Percentiles rank a stretch among this genome's conserved stretches.
Conservation (phyloP, 495 filamentous ascomycete genomes). For the Melanomma pulvis-pyrius region DNA sequence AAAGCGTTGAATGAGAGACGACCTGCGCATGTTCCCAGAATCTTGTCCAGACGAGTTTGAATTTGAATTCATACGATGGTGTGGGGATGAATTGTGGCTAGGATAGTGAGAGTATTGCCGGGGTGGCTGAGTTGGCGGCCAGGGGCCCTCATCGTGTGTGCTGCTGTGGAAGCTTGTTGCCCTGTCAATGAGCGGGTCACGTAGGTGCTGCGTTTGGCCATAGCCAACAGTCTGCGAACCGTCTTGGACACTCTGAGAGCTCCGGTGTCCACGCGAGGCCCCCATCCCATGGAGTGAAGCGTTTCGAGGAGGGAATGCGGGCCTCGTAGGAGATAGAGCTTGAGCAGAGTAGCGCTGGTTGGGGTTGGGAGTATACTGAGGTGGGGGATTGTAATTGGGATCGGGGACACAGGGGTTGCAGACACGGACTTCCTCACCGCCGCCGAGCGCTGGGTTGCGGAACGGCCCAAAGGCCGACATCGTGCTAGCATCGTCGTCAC, state of each 20-base stretch:
- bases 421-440: constrained; percentile 84
- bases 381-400: constrained; percentile 72
- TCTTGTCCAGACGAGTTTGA: background rate
- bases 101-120: background rate
- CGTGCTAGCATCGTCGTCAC: constrained; percentile 8
- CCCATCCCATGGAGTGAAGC: background rate
- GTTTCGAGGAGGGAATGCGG: background rate
- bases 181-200: constrained; percentile 4
- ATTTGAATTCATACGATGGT: background rate
- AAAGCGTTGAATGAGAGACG: background rate
- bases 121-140: constrained; percentile 21
- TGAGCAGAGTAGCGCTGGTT: background rate
- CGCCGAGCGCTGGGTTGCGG: constrained; percentile 62
- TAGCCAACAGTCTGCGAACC: constrained; percentile 1
- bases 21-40: background rate
- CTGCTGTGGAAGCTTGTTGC: constrained; percentile 16
- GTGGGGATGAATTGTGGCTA: background rate
- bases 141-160: constrained; percentile 14
- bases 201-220: background rate
- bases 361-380: constrained; percentile 13
- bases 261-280: background rate
- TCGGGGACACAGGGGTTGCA: constrained; percentile 96
- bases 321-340: background rate
- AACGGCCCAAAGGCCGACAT: constrained; percentile 16
- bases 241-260: constrained; percentile 12